Evolutionary conservation across 345 rosid species (phyloP), one percentile per base, ranked within the genome.

Genomic region (Durio zibethinus): DNA sequence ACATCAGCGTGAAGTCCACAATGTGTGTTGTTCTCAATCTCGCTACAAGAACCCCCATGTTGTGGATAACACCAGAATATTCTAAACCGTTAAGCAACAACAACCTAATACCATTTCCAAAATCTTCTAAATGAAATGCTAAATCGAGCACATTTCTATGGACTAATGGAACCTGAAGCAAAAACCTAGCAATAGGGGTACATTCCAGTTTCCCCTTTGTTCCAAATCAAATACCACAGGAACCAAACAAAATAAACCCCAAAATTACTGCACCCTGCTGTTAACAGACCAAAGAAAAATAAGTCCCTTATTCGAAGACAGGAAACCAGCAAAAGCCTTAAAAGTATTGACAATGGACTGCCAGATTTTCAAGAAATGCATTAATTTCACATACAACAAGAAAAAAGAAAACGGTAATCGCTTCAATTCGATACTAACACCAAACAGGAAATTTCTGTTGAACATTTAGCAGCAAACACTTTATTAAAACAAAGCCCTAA

Each of bases 181-280:
- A 20, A 31, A 31, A 10, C 40, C 0, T 12, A 5, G 9, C 5
- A 16, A 10, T 29, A 68, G 20, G 25, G 43, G 43, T 31, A 29
- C 45, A 63, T 63, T 35, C 43, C 14, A 35, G 27, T 7, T 64
- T 5, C 47, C 40, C 11, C 23, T 43, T 25, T 5, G 35, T 23
- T 67, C n/a, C 47, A 31, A 42, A 68, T 68, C 36, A 43, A 68
- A 43, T 43, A 43, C 36, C 35, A 68, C 53, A 68, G n/a, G 72
- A 43, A 43, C 53, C n/a, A 68, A 65, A 65, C 23, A 36, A 20
- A 38, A 18, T 31, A 65, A 65, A 40, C 31, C 71, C 29, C 18
- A 11, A n/a, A 65, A 9, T 11, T 27, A 36, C 8, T 38, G n/a
- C 16, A 64, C 29, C n/a, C 70, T 65, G n/a, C 25, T 2, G 23